Base-by-base conservation (phyloP, 1,284 basidiomycete species). In the Neotropicomus parvogracilis region DNA sequence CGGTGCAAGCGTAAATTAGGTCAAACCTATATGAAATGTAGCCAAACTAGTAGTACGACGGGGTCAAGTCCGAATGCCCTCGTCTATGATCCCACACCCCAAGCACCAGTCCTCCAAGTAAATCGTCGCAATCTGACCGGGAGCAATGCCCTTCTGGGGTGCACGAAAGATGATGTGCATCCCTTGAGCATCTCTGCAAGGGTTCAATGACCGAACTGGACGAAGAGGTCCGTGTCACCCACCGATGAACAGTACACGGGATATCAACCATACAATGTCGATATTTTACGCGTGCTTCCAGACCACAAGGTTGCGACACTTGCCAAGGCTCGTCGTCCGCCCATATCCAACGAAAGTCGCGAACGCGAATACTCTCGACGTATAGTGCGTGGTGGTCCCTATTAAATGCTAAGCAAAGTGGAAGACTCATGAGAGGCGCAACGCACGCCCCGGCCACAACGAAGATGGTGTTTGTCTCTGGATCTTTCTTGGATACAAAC, bases 61-160 rank as follows among this genome's bases (percentile, higher is more conserved):
- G 28, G 2, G n/a, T 46, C 56, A 48, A 46, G 45, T 58, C 48
- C 40, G 40, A 48, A 53, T 19, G 14, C 34, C 48, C 42, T 52
- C 46, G 10, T 53, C 59, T 46, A 95, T 91, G 11, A 76, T 69
- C 16, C 90, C 94, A 60, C 87, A 90, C 3, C 93, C 93, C 20
- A 95, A 72, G 68, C 91, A 94, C 81, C 85, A 85, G 46, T 85
- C 77, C 2, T 71, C 80, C 50, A 83, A 75, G 71, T 84, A 95
- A 6, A 95, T 54, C 0, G 78, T 84, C 7, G 83, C 84, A 26
- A 88, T 78, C 65, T 97, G 94, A 2, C 93, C 93, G 0, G 80
- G 75, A 0, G 91, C 78, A n/a, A 92, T 81, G 4, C 82, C 85
- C 39, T 78, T 77, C 40, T 89, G 75, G 0, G 83, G 79, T 35